Base-by-base conservation (phyloP, 2,329 filamentous ascomycete genomes). In the Phialophora chinensis region DNA sequence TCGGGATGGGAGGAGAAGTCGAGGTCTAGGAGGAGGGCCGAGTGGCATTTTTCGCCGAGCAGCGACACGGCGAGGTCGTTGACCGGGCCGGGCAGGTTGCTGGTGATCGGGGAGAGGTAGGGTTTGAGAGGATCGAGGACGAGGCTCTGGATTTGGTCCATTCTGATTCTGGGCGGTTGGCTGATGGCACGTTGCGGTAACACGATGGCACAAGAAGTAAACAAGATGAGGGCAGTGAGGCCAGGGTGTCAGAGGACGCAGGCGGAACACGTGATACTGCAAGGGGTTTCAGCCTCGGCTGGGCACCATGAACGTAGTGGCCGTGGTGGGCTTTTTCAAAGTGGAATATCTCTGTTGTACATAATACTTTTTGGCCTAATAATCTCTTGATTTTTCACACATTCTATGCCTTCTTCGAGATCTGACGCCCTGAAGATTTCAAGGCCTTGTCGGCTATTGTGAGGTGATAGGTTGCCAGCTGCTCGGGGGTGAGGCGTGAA, bases 31-130 rank as follows among this genome's bases (percentile, higher is more conserved):
- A 99, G 81, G 59, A 99, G 87, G 17, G 89, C 88, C 76, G 90
- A 87, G 87, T 98, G 96, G 87, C 95, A 99, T 68, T 84, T 80
- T 35, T 87, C 83, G 77, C 94, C 93, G 74, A 99, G 86, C 77
- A 99, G 88, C 70, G 90, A 91, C 74, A 90, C 82, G 75, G 91
- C 90, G 58, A 91, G 82, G 79, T 93, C 86, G 79, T 86, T 87
- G 76, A 97, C 85, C 14, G 91, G 91, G 38, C 82, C 81, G 23
- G 93, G 93, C 59, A 95, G 87, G 75, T 86, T 88, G 74, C 88
- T 85, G 59, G 90, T 91, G 75, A 93, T 84, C 66, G 90, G 90
- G 74, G 82, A 83, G 74, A 92, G 83, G 71, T 77, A 73, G 0
- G 80, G 80, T 70, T 81, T 79, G 65, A 82, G 78, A 35, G 81